These are phyloP conservation scores for Lipomyces starkeyi DNA, from an alignment of 805 yeast species.

Conservation along the genomic window DNA sequence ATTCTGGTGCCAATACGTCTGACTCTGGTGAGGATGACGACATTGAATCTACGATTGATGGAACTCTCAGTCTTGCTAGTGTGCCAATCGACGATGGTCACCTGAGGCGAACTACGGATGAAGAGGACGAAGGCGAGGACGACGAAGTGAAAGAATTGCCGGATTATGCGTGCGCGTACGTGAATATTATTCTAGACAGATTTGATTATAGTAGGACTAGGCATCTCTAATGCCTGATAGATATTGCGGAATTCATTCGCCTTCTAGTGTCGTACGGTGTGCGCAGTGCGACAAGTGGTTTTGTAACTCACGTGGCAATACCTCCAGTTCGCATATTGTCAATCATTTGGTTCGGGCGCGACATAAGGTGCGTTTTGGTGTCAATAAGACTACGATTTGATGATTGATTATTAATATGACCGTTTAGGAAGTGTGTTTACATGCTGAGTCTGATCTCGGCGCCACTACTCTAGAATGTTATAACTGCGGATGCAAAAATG, in stretches of 20 bases:
- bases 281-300: constrained; percentile 83
- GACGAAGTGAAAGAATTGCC: constrained; percentile 44
- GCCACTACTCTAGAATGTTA: constrained; percentile 87
- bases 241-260: constrained; percentile 76
- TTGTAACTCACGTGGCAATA: constrained; percentile 71
- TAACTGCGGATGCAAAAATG: constrained; percentile 82
- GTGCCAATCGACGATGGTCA: constrained; percentile 20
- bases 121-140: constrained; percentile 34
- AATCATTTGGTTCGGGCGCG: constrained; percentile 82
- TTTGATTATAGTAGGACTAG: neutral
- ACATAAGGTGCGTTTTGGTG: constrained; percentile 56
- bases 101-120: constrained; percentile 22
- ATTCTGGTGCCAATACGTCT: constrained; percentile 18
- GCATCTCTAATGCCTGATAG: constrained; percentile 23
- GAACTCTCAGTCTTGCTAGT: constrained; percentile 34
- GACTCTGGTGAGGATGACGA: constrained; percentile 32
- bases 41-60: constrained; percentile 36
- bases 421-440: constrained; percentile 60
- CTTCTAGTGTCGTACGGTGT: constrained; percentile 75
- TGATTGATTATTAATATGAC: neutral
- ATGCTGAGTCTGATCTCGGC: constrained; percentile 83
- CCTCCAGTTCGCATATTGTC: constrained; percentile 77
- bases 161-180: constrained; percentile 55
- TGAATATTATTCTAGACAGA: neutral
- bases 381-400: neutral